Evolutionary conservation across 1,284 basidiomycete genomes (phyloP).

Genomic region (Fomes fomentarius): DNA sequence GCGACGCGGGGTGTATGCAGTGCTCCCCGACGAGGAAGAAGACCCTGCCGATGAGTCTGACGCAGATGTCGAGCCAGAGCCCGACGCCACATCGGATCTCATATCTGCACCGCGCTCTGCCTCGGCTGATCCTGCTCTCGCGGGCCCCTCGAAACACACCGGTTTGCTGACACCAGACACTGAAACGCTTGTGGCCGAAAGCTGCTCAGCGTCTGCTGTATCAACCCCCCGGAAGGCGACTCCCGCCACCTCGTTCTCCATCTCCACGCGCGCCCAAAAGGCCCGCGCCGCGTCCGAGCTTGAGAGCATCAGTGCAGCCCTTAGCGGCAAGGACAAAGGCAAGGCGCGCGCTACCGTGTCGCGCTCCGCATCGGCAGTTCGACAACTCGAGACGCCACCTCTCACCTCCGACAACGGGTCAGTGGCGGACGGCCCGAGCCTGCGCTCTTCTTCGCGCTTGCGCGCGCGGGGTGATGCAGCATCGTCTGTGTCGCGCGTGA

Average conservation of each 20-base stretch:
- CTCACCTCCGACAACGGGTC: constrained; percentile 36
- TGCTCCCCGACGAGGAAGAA: constrained; percentile 58
- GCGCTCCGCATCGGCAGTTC: constrained; percentile 28
- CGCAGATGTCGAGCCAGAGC: constrained; percentile 52
- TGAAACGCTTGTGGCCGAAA: constrained; percentile 28
- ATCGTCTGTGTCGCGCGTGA: constrained; percentile 27
- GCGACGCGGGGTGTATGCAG: constrained; percentile 75
- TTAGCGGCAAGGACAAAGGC: constrained; percentile 16
- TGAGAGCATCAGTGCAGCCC: constrained; percentile 22
- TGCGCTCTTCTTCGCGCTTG: constrained; percentile 33
- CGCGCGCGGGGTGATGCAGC: constrained; percentile 25
- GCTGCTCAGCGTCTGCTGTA: constrained; percentile 15
- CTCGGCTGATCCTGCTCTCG: constrained; percentile 26
- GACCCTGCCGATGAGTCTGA: constrained; percentile 32
- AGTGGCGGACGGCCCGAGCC: constrained; percentile 25
- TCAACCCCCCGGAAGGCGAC: constrained; percentile 27
- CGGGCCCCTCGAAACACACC: constrained; percentile 27
- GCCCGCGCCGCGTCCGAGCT: constrained; percentile 32
- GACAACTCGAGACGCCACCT: constrained; percentile 39
- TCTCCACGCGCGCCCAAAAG: constrained; percentile 63
- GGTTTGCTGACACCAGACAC: constrained; percentile 40
- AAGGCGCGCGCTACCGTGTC: constrained; percentile 11
- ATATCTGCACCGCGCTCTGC: constrained; percentile 41
- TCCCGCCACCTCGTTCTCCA: constrained; percentile 46
- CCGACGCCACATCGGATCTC: constrained; percentile 44